Base-by-base conservation (phyloP, 164 flowering plant genomes). In the Annona squamosa region DNA sequence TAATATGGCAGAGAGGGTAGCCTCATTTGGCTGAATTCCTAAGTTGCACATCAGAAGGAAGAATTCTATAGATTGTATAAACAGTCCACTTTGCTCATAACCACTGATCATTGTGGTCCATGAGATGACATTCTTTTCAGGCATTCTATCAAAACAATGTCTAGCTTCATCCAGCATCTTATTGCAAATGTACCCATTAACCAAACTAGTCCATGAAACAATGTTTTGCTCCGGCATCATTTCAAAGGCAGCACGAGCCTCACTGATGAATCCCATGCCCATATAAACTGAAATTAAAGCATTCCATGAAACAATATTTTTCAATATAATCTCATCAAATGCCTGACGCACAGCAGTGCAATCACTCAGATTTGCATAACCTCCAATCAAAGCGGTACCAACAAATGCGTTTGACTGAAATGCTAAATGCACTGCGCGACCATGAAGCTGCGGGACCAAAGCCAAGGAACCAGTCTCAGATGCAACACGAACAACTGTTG, bases 71-170 rank as follows among this genome's bases (percentile, higher is more conserved):
- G 88, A 91, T 56, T 83, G 84, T 61, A 67, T 0, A 48, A 76
- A 84, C 45, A 48, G 73, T 5, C 74, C 80, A 76, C 75, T 71
- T 42, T 77, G 81, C 73, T 81, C 87, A 62, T 82, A 87, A 26
- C 90, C 93, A 63, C 73, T 84, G 41, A 89, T 85, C 91, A 87
- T 87, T 3, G 76, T 86, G 5, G 90, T 89, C 93, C 91, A 87
- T 13, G 90, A 81, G 43, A 86, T 81, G 26, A 85, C 90, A 78
- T 86, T 87, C 77, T 19, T 48, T 48, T 68, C 73, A 9, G 77
- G 70, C 72, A 80, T 74, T 73, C 61, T 67, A 75, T 75, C 69
- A 19, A 80, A 75, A 37, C 72, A 52, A 1, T 2, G 9, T 71
- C 61, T 26, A 65, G 75, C 79, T 65, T 77, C 77, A 61, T 44